phyloP scores from a whole-genome alignment of 2,329 filamentous ascomycete species.

The Colletotrichum limetticola region DNA sequence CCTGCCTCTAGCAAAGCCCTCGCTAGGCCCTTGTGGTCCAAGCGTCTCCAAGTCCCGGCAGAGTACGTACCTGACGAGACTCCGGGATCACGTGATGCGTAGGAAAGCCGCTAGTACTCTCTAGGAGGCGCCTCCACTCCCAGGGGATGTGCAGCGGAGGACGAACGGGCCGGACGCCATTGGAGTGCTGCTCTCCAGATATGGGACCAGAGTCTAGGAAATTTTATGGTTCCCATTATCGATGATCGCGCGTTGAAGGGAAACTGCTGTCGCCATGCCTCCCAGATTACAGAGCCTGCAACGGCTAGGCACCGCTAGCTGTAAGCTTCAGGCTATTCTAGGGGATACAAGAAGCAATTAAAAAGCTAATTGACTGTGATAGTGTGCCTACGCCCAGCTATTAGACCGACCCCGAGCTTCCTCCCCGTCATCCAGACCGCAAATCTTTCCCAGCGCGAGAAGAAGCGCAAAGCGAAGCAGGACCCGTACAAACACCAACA shows the following conservation, averaged over 20 bases:
- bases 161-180: background rate
- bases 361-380: slow-evolving; percentile 39
- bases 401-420: slow-evolving; percentile 59
- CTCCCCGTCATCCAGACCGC: slow-evolving; percentile 73
- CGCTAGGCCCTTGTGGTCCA: background rate
- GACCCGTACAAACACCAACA: slow-evolving; percentile 88
- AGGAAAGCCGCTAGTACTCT: background rate
- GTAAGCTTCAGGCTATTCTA: slow-evolving; percentile 55
- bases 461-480: slow-evolving; percentile 73
- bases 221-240: slow-evolving; percentile 29
- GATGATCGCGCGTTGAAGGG: slow-evolving; percentile 35
- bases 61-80: background rate
- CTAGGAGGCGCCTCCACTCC: background rate
- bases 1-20: background rate
- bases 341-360: background rate
- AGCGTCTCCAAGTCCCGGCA: background rate
- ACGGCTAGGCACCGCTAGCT: slow-evolving; percentile 67
- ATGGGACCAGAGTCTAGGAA: slow-evolving; percentile 20
- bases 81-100: rapidly evolving
- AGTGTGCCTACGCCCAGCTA: slow-evolving; percentile 70
- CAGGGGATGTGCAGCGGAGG: background rate
- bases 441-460: slow-evolving; percentile 69
- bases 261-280: slow-evolving; percentile 64
- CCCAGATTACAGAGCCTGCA: slow-evolving; percentile 72
- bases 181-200: background rate